A percentile compares a stretch with the other conserved stretches of the same genome.
These are phyloP conservation scores for Populus hybrid DNA, from an alignment of 441 rosid species.

Conservation along the genomic window DNA sequence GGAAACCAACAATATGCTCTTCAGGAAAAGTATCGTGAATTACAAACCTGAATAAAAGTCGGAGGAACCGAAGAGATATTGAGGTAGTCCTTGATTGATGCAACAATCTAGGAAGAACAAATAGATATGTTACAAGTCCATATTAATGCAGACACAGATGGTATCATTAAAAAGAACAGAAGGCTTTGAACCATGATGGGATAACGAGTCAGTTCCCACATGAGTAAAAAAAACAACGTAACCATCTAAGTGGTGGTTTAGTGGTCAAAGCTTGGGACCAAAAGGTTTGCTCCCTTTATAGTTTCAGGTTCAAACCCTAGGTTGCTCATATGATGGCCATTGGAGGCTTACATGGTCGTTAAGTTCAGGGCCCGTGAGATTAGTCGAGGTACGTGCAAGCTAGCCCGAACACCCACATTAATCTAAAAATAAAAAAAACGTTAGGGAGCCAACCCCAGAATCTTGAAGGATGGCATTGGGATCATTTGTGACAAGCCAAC, in stretches of 20 bases:
- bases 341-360: too few relatives aligned
- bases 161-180: too few relatives aligned
- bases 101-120: slow-evolving; percentile 17
- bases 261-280: too few relatives aligned
- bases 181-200: too few relatives aligned
- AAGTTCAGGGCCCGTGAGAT: too few relatives aligned
- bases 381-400: too few relatives aligned
- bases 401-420: too few relatives aligned
- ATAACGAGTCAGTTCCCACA: neutral
- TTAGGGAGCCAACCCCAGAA: slow-evolving; percentile 36
- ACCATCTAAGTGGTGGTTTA: too few relatives aligned
- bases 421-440: neutral
- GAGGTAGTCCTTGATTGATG: slow-evolving; percentile 40
- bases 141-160: too few relatives aligned
- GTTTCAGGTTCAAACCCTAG: too few relatives aligned
- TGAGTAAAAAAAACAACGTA: neutral
- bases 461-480: slow-evolving; percentile 40
- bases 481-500: slow-evolving; percentile 53
- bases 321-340: too few relatives aligned
- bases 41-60: slow-evolving; percentile 60
- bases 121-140: neutral
- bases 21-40: slow-evolving; percentile 4
- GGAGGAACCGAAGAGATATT: slow-evolving; percentile 47
- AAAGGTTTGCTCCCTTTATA: too few relatives aligned
- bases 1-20: neutral